Evolutionary conservation across 495 filamentous ascomycete species (phyloP), one percentile per base, ranked within the genome.

Genomic region (Penicillium silybi): DNA sequence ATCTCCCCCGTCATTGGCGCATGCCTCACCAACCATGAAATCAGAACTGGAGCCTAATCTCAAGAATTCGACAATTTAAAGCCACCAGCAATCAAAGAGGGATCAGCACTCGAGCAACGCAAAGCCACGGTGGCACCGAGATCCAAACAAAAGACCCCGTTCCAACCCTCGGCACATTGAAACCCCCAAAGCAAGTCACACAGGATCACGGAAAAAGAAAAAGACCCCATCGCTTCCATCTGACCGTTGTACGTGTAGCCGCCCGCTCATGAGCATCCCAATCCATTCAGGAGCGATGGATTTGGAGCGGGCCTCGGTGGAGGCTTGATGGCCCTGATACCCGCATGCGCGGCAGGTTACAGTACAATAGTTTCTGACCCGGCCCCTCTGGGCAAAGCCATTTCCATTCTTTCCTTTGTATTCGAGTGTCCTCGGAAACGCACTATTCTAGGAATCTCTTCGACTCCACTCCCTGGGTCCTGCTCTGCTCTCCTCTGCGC

Each of bases 311-410:
- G 42, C 23, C 23, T 20, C 26, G 18, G 46, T 57, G 48, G 54
- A 43, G 47, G 22, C 49, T 37, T 40, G 41, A 40, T 52, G 39
- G 32, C 35, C 48, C 32, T 46, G 37, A 41, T 44, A 44, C 29
- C 35, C 44, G 43, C 42, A 27, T 20, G 29, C 18, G 18, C 42
- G 57, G 57, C 22, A 57, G 37, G 39, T 61, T 56, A 61, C 58
- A 52, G 41, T 60, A 50, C 54, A 61, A 58, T 61, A 61, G 57
- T 54, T 45, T 23, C n/a, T 11, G 26, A 44, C 44, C 34, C 43
- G 19, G 45, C 29, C 34, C 37, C 46, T 43, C 42, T 34, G 16
- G 46, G 35, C 46, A 41, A 41, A 48, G 37, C n/a, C 35, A 25
- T 25, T 19, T 38, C 29, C 10, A 52, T 38, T 18, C 39, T 42